Evolutionary conservation across 352 stramenopile species (phyloP).

Genomic region (Phytophthora sp.): DNA sequence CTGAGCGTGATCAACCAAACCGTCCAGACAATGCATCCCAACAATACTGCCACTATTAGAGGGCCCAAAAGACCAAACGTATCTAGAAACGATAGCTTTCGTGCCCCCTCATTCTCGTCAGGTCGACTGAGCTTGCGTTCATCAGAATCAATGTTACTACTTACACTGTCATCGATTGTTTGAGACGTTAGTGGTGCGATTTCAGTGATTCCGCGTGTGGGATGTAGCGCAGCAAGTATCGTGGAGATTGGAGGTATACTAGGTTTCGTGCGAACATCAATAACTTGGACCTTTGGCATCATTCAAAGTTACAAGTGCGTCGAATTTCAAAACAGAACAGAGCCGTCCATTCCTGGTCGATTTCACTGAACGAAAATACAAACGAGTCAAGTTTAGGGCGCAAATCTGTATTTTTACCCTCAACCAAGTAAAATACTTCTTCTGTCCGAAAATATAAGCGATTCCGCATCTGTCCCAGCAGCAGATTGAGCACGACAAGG

Average conservation of each 20-base stretch:
- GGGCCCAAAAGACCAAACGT: constrained; percentile 9
- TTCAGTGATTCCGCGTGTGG: background rate
- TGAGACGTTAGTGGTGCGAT: background rate
- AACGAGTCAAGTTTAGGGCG: no score
- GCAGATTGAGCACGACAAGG: no score
- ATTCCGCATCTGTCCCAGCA: no score
- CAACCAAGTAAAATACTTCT: no score
- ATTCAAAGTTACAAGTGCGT: background rate
- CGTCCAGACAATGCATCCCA: constrained; percentile 21
- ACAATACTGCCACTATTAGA: constrained; percentile 6
- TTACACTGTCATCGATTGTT: background rate
- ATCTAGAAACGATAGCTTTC: constrained; percentile 8
- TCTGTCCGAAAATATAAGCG: no score
- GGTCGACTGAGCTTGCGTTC: no score
- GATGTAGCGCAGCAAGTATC: background rate
- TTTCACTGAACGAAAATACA: background rate
- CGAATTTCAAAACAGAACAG: background rate
- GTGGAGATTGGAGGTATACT: background rate
- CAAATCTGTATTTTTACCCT: no score
- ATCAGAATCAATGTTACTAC: background rate
- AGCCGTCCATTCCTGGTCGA: background rate
- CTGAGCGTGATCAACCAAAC: constrained; percentile 33
- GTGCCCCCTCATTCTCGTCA: background rate
- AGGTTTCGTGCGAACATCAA: background rate
- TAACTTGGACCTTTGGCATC: background rate